Evolutionary conservation across 2,329 filamentous ascomycete genomes (phyloP).

Genomic region (Xylariales sp.): DNA sequence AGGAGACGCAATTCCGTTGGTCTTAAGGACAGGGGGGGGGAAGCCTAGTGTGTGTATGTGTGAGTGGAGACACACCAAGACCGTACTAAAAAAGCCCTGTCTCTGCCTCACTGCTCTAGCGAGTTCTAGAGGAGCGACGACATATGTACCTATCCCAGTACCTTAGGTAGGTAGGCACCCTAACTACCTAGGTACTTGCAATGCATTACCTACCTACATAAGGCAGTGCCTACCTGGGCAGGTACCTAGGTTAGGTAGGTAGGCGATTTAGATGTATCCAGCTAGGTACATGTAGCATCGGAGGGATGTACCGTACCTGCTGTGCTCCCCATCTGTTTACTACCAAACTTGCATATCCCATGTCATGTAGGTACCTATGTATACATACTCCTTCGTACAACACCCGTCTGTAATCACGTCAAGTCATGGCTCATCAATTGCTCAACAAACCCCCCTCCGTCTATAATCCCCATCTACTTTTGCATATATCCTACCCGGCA

Average conservation of each 20-base stretch:
- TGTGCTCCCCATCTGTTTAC: conserved; percentile 20
- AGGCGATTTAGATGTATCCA: not conserved
- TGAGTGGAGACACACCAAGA: conserved; percentile 40
- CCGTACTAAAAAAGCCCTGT: conserved; percentile 33
- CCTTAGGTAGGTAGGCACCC: conserved; percentile 3
- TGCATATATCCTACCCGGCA: conserved; percentile 1
- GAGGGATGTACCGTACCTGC: conserved; percentile 16
- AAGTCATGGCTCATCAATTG: conserved; percentile 25
- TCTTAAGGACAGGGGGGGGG: conserved; percentile 44
- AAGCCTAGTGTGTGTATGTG: conserved; percentile 33
- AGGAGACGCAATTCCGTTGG: conserved; percentile 49
- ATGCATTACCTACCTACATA: no score
- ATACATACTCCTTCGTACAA: conserved; percentile 18
- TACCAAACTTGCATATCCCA: conserved; percentile 21
- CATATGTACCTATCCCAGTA: conserved; percentile 25
- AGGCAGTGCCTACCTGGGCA: no score
- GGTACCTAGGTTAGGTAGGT: no score
- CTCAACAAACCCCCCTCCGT: conserved; percentile 7
- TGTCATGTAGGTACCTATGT: conserved; percentile 3
- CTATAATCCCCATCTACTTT: conserved; percentile 9
- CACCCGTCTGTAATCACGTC: conserved; percentile 18
- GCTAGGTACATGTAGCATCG: not conserved
- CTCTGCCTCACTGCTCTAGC: conserved; percentile 29
- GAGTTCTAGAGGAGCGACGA: conserved; percentile 21
- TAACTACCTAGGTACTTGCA: conserved; percentile 9